Base-by-base conservation (phyloP, 129 eudicot species). In the Saposhnikovia divaricata region DNA sequence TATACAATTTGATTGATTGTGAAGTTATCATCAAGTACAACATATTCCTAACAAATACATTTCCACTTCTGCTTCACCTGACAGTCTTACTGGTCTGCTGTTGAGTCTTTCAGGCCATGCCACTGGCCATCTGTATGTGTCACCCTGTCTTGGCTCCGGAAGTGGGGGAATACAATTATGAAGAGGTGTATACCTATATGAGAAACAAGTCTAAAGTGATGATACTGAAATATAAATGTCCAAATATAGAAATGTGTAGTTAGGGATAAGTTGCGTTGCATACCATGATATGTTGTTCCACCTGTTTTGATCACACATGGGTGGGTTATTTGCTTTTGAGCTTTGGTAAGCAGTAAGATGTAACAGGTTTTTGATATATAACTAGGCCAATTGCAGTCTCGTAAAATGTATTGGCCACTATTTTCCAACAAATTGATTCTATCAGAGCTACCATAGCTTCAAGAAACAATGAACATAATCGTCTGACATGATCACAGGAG, bases 391-490 rank as follows among this genome's bases (percentile, higher is more conserved):
- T 76, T 72, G 91, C 89, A 23, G 90, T 82, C 78, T 88, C 71
- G 69, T 84, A 89, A 28, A 86, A 82, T 21, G 85, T 84, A 89
- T 95, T 92, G n/a, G 91, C 88, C 81, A 90, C 96, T 38, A 87
- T 90, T 47, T 87, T 90, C 98, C 98, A 95, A 90, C 98, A 95
- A 13, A 95, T 89, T 53, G 97, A 55, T 82, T 92, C 82, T 25
- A 97, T 89, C 39, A 92, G 82, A 74, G 90, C 87, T 78, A 90
- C 96, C 96, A 92, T 92, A 80, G 96, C 98, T 95, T 92, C 90
- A 89, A 77, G 79, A 81, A 75, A 76, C 74, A 37, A 69, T 47
- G n/a, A 65, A 46, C 10, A 25, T 46, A 48, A 46, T 18, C 38
- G 25, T 45, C 12, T 23, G 28, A 43, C 10, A 9, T n/a, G 21